Evolutionary conservation across 176 grass and related monocot genomes (phyloP), one percentile per base, ranked within the genome.

Genomic region (Areca catechu): DNA sequence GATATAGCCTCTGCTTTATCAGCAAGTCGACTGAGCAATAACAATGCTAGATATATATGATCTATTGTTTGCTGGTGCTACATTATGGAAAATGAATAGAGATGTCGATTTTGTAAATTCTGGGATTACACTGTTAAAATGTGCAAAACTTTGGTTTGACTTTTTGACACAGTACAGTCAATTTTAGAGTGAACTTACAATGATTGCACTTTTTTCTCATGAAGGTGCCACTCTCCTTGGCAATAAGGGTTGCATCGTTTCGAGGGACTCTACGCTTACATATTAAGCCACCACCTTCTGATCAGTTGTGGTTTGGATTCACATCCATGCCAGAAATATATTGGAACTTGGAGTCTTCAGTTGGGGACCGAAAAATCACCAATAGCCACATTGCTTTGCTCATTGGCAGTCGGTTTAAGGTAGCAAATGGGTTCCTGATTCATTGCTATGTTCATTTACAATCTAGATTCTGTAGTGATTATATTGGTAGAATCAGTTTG

Each of bases 141-240:
- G 3, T n/a, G 57, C 61, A 63, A 3, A 67, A 15, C 10, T 56
- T 43, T 57, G 4, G 56, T 28, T 17, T 29, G 24, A 16, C 34
- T 1, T 43, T 43, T 43, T 43, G 34, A 43, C 9, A 43, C 34
- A 43, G 34, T 62, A 15, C 20, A 48, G 5, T 17, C 6, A 22
- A 21, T 25, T 58, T 14, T 6, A 29, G 16, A 58, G 21, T 65
- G 48, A 52, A 50, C 48, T 22, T 51, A 17, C 16, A 27, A 29
- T 19, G 24, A 3, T 49, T 15, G 12, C 43, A 49, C 1, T 85
- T 50, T 52, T 51, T 78, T 77, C 37, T 28, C 17, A 51, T 28
- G 20, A 66, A 97, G 93, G 93, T 97, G 65, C 93, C 93, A 7
- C 72, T 97, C 71, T 91, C 87, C 28, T 74, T 97, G 24, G 83